Conservation (phyloP, 768 basidiomycete genomes). For the Pleurotus platypus region DNA sequence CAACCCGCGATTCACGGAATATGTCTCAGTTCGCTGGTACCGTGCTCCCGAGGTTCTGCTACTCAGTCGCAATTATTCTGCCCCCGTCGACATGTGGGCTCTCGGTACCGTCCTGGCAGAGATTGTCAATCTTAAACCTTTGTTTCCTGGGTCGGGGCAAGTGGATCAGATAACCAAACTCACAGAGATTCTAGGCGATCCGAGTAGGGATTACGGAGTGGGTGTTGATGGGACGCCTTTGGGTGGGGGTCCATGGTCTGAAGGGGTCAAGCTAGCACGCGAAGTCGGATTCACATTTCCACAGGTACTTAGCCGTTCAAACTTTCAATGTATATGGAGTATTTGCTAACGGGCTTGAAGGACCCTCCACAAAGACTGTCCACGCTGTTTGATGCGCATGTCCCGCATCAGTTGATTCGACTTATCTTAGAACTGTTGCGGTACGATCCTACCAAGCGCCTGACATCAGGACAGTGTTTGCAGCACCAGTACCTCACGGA, state of each 20-base stretch:
- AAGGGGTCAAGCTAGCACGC: constrained; percentile 84
- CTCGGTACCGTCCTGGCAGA: constrained; percentile 98
- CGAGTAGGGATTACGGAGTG: constrained; percentile 74
- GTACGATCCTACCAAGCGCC: constrained; percentile 84
- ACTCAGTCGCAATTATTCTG: constrained; percentile 88
- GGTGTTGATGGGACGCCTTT: constrained; percentile 64
- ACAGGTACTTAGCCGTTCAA: constrained; percentile 57
- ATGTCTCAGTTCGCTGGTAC: constrained; percentile 98
- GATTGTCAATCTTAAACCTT: constrained; percentile 87
- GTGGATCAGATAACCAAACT: constrained; percentile 90
- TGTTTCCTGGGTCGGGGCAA: constrained; percentile 95
- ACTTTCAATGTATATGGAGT: too few species aligned
- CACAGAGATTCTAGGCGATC: constrained; percentile 89
- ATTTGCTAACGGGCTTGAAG: constrained; percentile 27
- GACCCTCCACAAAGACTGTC: constrained; percentile 64
- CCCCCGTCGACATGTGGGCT: constrained; percentile 99
- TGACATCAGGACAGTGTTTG: constrained; percentile 85
- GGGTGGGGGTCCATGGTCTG: constrained; percentile 88
- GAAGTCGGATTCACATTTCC: constrained; percentile 84
- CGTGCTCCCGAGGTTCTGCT: constrained; percentile 98
- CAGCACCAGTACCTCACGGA: constrained; percentile 75
- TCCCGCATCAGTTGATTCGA: constrained; percentile 80
- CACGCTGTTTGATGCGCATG: constrained; percentile 70
- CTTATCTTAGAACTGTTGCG: constrained; percentile 89
- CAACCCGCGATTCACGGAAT: constrained; percentile 94